Conservation (phyloP, 1,139 yeast genomes). For the Pichia sp. region DNA sequence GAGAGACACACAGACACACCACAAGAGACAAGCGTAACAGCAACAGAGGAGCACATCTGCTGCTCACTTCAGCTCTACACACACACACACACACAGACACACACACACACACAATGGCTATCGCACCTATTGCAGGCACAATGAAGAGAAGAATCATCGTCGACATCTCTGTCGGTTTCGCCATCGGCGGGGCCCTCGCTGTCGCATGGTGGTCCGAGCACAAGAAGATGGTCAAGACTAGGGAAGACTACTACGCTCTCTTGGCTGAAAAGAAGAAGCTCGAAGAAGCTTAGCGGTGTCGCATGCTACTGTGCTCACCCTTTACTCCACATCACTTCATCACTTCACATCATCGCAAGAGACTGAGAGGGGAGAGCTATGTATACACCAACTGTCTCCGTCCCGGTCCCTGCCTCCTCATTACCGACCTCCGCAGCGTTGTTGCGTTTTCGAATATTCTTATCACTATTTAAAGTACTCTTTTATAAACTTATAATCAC, state of each 20-base stretch:
- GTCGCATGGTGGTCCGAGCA: conserved; percentile 70
- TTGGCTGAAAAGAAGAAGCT: conserved; percentile 66
- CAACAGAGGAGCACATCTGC: too few relatives aligned
- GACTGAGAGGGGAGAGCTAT: too few relatives aligned
- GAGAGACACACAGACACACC: not conserved
- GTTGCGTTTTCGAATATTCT: too few relatives aligned
- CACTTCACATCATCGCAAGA: not conserved
- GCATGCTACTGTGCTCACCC: not conserved
- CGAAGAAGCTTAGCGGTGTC: conserved; percentile 44
- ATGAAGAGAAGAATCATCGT: conserved; percentile 75
- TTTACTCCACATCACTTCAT: not conserved
- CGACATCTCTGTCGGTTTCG: conserved; percentile 62
- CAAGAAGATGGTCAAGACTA: conserved; percentile 59
- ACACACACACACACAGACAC: conserved; percentile 4
- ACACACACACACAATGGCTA: conserved; percentile 35
- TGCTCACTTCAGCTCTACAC: conserved; percentile 1
- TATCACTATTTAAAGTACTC: too few relatives aligned
- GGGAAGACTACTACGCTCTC: conserved; percentile 82
- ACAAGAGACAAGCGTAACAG: too few relatives aligned
- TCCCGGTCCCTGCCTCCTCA: too few relatives aligned
- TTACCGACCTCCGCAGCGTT: too few relatives aligned
- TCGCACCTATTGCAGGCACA: conserved; percentile 86
- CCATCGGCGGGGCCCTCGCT: conserved; percentile 45
- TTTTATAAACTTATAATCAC: too few relatives aligned
- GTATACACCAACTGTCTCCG: too few relatives aligned